phyloP scores from a whole-genome alignment of 345 rosid species.

The Gossypium rotundifolium region DNA sequence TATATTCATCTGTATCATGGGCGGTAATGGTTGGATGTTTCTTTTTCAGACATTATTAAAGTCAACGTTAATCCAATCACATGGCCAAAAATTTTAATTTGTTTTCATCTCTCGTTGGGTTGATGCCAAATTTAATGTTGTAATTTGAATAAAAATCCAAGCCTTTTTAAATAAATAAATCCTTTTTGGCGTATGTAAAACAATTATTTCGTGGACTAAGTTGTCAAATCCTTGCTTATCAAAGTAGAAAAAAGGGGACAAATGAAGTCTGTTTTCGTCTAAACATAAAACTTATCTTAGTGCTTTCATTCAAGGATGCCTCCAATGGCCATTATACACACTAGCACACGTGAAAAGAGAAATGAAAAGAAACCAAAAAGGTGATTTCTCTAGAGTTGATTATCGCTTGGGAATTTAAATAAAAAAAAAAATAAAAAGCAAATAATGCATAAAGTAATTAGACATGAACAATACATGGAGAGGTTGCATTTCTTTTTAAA shows the following conservation, averaged over 20 bases:
- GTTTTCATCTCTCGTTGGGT: too few species aligned
- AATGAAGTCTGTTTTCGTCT: neutral
- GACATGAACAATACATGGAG: neutral
- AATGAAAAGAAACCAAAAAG: neutral
- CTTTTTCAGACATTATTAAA: neutral
- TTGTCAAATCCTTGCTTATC: neutral
- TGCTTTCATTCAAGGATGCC: neutral
- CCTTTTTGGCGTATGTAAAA: neutral
- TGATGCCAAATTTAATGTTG: too few species aligned
- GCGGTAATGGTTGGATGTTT: neutral
- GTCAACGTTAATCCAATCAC: neutral
- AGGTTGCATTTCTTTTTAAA: neutral
- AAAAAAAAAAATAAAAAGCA: neutral
- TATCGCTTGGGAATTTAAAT: neutral
- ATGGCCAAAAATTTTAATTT: neutral
- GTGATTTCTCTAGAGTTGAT: neutral
- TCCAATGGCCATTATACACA: neutral
- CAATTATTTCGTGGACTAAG: neutral
- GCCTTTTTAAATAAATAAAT: too few species aligned
- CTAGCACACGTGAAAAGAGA: neutral
- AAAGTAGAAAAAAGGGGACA: neutral
- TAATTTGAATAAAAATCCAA: too few species aligned
- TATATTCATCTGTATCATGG: neutral
- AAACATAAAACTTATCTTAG: neutral
- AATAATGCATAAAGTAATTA: neutral